Evolutionary conservation across 1,284 basidiomycete species (phyloP), one percentile per base, ranked within the genome.

Genomic region (Rhodotorula sp.): DNA sequence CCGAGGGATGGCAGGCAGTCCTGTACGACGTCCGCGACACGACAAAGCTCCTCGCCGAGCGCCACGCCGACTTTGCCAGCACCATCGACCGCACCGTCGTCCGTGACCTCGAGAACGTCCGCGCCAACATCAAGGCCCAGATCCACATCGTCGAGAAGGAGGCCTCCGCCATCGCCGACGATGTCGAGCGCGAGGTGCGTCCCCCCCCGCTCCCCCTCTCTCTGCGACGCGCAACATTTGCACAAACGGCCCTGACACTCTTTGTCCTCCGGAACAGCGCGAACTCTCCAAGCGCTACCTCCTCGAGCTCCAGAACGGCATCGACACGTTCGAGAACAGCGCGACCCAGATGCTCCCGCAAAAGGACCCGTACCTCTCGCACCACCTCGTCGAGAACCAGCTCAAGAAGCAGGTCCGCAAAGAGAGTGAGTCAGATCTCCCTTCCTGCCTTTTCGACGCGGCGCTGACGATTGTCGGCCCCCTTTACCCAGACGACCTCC

Each of bases 341-440:
- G 57, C 60, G 48, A 60, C 60, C 12, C 70, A 71, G 42, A 75
- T 78, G 72, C 68, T 76, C 37, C 72, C 77, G 24, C 72, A 78
- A 65, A 71, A 76, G 66, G 77, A 78, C 64, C 77, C 77, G 12
- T 74, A 74, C 65, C 67, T 77, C 45, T 62, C 72, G 54, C 76
- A 78, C 73, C 63, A 65, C 33, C 64, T 70, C 48, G 73, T 73
- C 22, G 59, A 70, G 29, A 72, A 66, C 59, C 77, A 78, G 62
- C 70, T 78, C 56, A 71, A 72, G 66, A 70, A 72, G 69, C 77
- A 77, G 66, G 69, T 77, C 1, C 68, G 64, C 64, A 75, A 76
- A 37, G 77, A 78, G 71, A 62, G 62, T 62, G 62, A 12, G 62
- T 62, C 29, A 51, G 12, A 8, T 4, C 12, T 8, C 7, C 5